Base-by-base conservation (phyloP, 2,329 filamentous ascomycete species). In the Monilinia fructigena region DNA sequence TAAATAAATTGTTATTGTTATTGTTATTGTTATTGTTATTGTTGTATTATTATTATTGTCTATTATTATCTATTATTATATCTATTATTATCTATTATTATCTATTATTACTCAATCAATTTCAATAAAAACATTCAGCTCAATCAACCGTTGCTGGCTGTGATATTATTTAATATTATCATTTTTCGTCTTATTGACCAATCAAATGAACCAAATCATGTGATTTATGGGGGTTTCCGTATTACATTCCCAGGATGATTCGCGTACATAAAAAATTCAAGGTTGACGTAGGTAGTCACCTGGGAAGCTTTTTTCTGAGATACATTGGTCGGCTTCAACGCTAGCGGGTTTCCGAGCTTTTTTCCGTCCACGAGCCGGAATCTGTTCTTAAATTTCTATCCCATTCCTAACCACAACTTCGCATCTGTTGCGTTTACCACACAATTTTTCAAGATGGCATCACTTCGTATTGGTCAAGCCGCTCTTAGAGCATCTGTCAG, bases 391-490 rank as follows among this genome's bases (percentile, higher is more conserved):
- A 70, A 68, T 73, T 74, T 75, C 75, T 73, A 72, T 72, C 74
- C 75, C 75, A 72, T 75, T 74, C 73, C 68, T 69, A 68, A 35
- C n/a, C 40, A 67, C 56, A 48, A 58, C 50, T 45, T 31, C 59
- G 42, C 77, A 3, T 58, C 40, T 47, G 38, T 31, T 65, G 53
- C 42, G 23, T 38, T 58, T 47, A 50, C 23, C 42, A 50, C 11
- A n/a, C 16, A 65, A 35, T 35, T 54, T 65, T 18, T 65, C 63
- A 86, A 81, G 82, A 97, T 97, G 92, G 90, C 92, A 79, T 88
- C 92, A 78, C 82, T 95, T 79, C 90, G 92, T 84, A 81, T 96
- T 77, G 88, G 89, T 82, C 88, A 90, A 77, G 86, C 90, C 79
- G 88, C 91, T 80, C 85, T 98, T 78, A 89, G 93, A 82, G 86